Evolutionary conservation across 192 early-diverging fungal species (phyloP).

Genomic region (Coemansia sp.): DNA sequence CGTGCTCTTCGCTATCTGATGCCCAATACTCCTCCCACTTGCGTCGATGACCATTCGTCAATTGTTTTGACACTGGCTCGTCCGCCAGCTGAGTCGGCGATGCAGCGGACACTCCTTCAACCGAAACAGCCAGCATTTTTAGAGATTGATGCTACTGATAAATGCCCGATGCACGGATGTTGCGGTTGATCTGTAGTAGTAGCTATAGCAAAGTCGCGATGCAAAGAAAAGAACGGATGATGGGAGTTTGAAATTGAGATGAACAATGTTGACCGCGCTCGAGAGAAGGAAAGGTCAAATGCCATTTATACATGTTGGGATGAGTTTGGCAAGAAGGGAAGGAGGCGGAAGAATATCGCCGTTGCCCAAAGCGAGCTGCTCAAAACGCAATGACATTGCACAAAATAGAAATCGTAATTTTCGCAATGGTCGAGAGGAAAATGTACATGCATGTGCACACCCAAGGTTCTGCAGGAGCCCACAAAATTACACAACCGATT

Average conservation of each 20-base stretch:
- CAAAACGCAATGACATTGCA: constrained; percentile 9
- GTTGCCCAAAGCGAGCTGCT: too few relatives aligned
- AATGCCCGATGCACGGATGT: background rate
- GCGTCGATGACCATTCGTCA: constrained; percentile 1
- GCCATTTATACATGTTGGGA: background rate
- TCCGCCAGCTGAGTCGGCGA: background rate
- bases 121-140: constrained; percentile 36
- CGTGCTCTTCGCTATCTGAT: constrained; percentile 9
- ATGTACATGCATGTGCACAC: constrained; percentile 17
- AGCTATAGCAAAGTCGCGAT: background rate
- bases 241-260: background rate
- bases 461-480: constrained; percentile 9
- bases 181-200: background rate
- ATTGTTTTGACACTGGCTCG: background rate
- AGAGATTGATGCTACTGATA: background rate
- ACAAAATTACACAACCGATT: background rate
- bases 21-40: constrained; percentile 42
- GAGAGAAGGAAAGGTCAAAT: background rate
- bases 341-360: background rate
- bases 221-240: background rate
- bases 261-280: background rate
- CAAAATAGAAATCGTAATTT: constrained; percentile 4
- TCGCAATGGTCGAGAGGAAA: constrained; percentile 9
- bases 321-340: background rate
- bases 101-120: constrained; percentile 17